Evolutionary conservation across 306 rosid species (phyloP), one percentile per base, ranked within the genome.

Genomic region (Vicia faba): DNA sequence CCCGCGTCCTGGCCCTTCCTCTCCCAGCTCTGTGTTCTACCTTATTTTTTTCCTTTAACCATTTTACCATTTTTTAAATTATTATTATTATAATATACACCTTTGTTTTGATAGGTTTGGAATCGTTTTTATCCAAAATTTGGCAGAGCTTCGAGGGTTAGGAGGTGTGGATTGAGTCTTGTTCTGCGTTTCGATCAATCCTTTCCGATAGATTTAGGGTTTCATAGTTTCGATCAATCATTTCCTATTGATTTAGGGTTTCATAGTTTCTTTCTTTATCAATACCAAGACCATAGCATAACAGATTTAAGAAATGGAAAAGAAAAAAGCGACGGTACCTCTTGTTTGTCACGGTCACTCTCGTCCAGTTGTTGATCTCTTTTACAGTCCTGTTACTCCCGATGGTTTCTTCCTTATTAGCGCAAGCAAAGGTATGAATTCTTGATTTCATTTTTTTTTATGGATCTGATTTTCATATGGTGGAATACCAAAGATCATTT

Each of bases 321-420:
- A 88, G 93, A 91, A 91, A 75, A 88, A 68, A 74, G 82, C 85
- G 68, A 77, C 86, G 18, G 73, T 86, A 15, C 97, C 97, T 18
- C 89, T 91, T 19, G 93, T 88, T 8, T 91, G 97, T 72, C 97
- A 86, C 51, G 97, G 97, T 15, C 96, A 91, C 80, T 91, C 97
- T 66, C 89, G 97, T 51, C 97, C 97, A 12, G 97, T 91, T 31
- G 97, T 91, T 55, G 97, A 91, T 88, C 88, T 91, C 65, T 91
- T 72, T 69, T 91, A 91, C 80, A 91, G 97, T 75, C 97, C 96
- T 10, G 75, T 88, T 55, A 91, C 97, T 43, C 89, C 96, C 11
- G 97, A 91, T 84, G 97, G 97, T 0, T 91, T 86, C 83, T 91
- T 91, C 60, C 89, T 91, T 75, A 90, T 93, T 78, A 93, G 99